These are phyloP conservation scores for Irpex rosettiformis DNA, from an alignment of 1,284 basidiomycete genomes.

Conservation along the genomic window DNA sequence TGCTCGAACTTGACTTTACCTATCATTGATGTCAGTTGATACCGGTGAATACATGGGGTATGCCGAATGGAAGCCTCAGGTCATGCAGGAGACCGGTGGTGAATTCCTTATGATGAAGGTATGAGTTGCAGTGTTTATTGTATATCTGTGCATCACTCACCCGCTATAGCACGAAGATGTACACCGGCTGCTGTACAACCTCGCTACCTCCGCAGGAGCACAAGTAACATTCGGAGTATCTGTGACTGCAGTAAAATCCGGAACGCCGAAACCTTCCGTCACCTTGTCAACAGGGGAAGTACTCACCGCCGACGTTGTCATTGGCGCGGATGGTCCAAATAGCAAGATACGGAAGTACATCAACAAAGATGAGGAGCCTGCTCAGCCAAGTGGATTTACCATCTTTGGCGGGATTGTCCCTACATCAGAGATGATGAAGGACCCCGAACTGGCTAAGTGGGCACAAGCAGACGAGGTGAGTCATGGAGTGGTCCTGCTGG, in stretches of 20 bases:
- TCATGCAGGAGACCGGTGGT: slow-evolving; percentile 51
- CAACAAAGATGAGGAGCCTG: slow-evolving; percentile 4
- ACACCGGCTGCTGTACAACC: slow-evolving; percentile 37
- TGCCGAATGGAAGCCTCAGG: slow-evolving; percentile 48
- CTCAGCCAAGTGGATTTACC: background rate
- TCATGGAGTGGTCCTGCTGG: background rate
- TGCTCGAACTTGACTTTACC: background rate
- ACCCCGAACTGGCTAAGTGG: slow-evolving; percentile 7
- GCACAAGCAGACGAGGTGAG: slow-evolving; percentile 12
- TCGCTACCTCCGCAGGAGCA: slow-evolving; percentile 38
- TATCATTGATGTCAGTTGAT: slow-evolving; percentile 31
- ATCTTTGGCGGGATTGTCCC: slow-evolving; percentile 37
- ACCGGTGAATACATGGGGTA: slow-evolving; percentile 42
- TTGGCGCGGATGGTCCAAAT: slow-evolving; percentile 12
- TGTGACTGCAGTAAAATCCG: slow-evolving; percentile 21
- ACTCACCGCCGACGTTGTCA: slow-evolving; percentile 28
- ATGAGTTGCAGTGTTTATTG: slow-evolving; percentile 14
- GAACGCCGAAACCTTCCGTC: slow-evolving; percentile 20
- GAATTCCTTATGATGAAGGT: slow-evolving; percentile 50
- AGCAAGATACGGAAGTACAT: slow-evolving; percentile 9
- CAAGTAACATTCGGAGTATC: slow-evolving; percentile 35
- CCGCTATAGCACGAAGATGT: slow-evolving; percentile 33
- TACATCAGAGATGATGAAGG: slow-evolving; percentile 13
- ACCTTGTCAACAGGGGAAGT: slow-evolving; percentile 29
- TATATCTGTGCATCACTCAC: slow-evolving; percentile 9